These are phyloP conservation scores for Pyrenopolyporus hunteri DNA, from an alignment of 495 filamentous ascomycete genomes.

Conservation along the genomic window DNA sequence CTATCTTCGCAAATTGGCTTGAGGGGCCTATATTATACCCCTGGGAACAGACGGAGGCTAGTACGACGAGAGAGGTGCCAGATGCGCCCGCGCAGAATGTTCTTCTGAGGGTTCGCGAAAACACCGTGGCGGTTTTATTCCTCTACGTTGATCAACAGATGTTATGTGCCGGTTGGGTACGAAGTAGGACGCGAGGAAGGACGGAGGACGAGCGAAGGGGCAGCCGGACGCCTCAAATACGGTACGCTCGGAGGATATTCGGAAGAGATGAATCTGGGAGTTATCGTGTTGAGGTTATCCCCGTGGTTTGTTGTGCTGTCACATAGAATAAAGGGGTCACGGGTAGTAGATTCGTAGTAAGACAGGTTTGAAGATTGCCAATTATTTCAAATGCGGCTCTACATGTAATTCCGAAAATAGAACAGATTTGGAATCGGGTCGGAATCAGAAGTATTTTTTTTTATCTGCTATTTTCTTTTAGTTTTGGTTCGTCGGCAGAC, in stretches of 20 bases:
- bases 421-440: constrained; percentile 33
- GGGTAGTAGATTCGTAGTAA: constrained; percentile 25
- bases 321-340: constrained; percentile 7
- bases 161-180: neutral
- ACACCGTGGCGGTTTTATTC: constrained; percentile 73
- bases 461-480: neutral
- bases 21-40: constrained; percentile 69
- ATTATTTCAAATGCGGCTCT: constrained; percentile 34
- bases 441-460: neutral
- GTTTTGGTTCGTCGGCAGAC: constrained; percentile 6
- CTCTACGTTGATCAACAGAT: neutral
- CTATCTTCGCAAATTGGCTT: constrained; percentile 53
- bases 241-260: constrained; percentile 24
- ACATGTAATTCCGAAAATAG: constrained; percentile 39
- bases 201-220: neutral
- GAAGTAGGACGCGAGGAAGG: neutral
- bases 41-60: constrained; percentile 64
- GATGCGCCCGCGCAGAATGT: constrained; percentile 63
- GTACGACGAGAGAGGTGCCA: constrained; percentile 66
- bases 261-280: constrained; percentile 12
- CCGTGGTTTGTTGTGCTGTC: constrained; percentile 6
- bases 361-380: constrained; percentile 6
- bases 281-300: constrained; percentile 5
- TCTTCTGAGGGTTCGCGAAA: constrained; percentile 73
- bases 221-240: constrained; percentile 18